A percentile compares a stretch with the other conserved stretches of the same genome.
Evolutionary conservation across 805 yeast species (phyloP).

Genomic region (Candida railenensis): DNA sequence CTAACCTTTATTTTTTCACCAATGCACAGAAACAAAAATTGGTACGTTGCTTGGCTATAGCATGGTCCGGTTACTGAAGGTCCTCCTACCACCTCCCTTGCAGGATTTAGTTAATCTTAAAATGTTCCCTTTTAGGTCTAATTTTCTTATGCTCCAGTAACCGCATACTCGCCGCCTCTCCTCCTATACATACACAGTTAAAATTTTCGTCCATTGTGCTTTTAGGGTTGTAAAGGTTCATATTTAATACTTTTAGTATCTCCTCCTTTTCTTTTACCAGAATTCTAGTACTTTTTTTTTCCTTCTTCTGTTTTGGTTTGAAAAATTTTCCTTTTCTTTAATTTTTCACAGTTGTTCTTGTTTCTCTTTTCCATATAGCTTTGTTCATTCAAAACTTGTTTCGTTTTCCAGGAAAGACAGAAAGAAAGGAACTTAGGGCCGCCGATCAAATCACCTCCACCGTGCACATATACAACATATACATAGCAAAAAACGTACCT

Average conservation of each 20-base stretch:
- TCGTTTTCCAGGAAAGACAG: not conserved
- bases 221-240: not conserved
- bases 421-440: not conserved
- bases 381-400: not conserved
- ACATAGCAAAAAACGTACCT: not conserved
- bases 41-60: not conserved
- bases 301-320: not conserved
- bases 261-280: not conserved
- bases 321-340: conserved; percentile 1
- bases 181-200: not conserved
- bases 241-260: not conserved
- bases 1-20: not conserved
- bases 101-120: conserved; percentile 4
- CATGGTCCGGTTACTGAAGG: not conserved
- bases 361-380: not conserved
- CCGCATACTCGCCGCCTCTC: not conserved
- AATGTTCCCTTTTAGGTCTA: conserved; percentile 6
- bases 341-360: not conserved
- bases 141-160: not conserved
- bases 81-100: conserved; percentile 6
- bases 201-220: not conserved
- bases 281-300: not conserved
- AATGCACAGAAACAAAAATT: not conserved
- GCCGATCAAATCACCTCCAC: not conserved
- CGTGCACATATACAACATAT: not conserved